Base-by-base conservation (phyloP, 2,329 filamentous ascomycete species). In the Helminthosporium solani region DNA sequence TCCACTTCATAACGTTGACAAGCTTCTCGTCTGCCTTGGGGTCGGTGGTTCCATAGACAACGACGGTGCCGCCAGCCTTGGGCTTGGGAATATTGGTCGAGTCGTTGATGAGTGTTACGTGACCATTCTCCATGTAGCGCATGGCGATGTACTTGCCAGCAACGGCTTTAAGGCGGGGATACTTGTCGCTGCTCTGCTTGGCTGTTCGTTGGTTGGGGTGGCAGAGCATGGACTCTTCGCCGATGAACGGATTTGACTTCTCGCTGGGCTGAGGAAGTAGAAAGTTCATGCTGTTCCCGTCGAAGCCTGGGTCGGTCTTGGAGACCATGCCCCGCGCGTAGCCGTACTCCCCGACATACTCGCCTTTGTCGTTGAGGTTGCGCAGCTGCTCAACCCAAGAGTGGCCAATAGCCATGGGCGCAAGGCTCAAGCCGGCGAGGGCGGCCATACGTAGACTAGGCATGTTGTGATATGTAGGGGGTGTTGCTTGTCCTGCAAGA, bases 351-450 rank as follows among this genome's bases (percentile, higher is more conserved):
- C 87, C 87, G 16, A 84, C 74, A 65, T 90, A 89, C 27, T 82
- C 82, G 44, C 90, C 91, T 59, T 90, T 87, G 21, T 81, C 68
- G 42, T 83, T 81, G 66, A 96, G 84, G 46, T 83, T 82, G 51
- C 77, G 81, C 40, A 92, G 76, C 60, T 85, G 77, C 71, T 96
- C 90, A 38, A 92, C 79, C 91, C 91, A 96, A 15, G 84, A 86
- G 71, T 96, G 92, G 7, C 58, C 65, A 33, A 55, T 19, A 14
- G 53, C 56, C 19, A 52, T 33, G 3, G 61, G 58, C 14, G 51
- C 50, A 47, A 55, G 49, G 34, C 48, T 53, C 42, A 64, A 42
- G 40, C 47, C 57, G 30, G 56, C 58, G 16, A 57, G 19, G 25
- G 51, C 30, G 14, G 52, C 40, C 34, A 39, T 42, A 33, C 52